These are phyloP conservation scores for Phytophthora fragariae DNA, from an alignment of 352 stramenopile species.

Conservation along the genomic window DNA sequence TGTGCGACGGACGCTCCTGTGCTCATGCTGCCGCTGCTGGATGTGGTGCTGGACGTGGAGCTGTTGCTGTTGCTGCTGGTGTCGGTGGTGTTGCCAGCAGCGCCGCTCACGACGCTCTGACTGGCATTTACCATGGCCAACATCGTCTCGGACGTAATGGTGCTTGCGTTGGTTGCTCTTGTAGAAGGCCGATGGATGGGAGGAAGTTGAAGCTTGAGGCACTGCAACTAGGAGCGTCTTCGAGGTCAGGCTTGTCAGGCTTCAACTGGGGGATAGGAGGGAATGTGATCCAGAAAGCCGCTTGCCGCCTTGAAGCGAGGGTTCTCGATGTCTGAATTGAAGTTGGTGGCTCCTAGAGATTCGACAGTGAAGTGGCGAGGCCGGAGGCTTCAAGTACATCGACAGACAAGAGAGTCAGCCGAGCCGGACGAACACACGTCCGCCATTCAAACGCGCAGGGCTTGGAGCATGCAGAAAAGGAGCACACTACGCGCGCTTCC, in stretches of 20 bases:
- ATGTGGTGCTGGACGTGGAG: slow-evolving; percentile 5
- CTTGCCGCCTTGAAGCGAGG: slow-evolving; percentile 17
- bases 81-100: slow-evolving; percentile 24
- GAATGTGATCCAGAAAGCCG: background rate
- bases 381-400: slow-evolving; percentile 67
- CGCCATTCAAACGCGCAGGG: slow-evolving; percentile 47
- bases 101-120: slow-evolving; percentile 26
- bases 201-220: slow-evolving; percentile 36
- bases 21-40: slow-evolving; percentile 28
- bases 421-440: slow-evolving; percentile 42
- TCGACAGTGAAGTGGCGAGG: slow-evolving; percentile 39
- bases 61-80: slow-evolving; percentile 14
- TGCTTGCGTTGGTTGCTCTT: slow-evolving; percentile 27
- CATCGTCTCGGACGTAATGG: slow-evolving; percentile 50
- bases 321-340: slow-evolving; percentile 49
- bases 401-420: slow-evolving; percentile 49
- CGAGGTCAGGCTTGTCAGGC: background rate
- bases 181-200: slow-evolving; percentile 8
- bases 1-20: slow-evolving; percentile 40
- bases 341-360: slow-evolving; percentile 78
- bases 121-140: slow-evolving; percentile 69
- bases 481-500: slow-evolving; percentile 38
- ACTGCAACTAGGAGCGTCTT: slow-evolving; percentile 16
- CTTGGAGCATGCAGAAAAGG: slow-evolving; percentile 41
- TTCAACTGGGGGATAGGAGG: slow-evolving; percentile 15